Evolutionary conservation across 1,139 yeast genomes (phyloP).

Genomic region (Yamadazyma blattariae): DNA sequence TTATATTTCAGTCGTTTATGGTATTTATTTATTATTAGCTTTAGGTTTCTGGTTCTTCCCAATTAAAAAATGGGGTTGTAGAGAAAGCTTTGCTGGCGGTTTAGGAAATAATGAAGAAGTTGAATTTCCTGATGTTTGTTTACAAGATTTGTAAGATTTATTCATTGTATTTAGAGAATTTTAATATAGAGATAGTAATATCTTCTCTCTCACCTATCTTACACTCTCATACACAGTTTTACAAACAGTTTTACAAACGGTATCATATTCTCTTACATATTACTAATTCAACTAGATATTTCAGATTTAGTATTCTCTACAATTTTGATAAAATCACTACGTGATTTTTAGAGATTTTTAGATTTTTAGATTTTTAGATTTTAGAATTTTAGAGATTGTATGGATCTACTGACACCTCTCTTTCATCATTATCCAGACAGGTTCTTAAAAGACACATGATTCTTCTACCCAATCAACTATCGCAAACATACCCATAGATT

Average conservation of each 20-base stretch:
- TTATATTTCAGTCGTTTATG: slow-evolving; percentile 58
- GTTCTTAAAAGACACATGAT: slow-evolving; percentile 45
- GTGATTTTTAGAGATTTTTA: too few species aligned
- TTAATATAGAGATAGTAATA: too few species aligned
- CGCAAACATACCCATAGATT: slow-evolving; percentile 21
- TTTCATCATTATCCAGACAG: slow-evolving; percentile 50
- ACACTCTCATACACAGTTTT: too few species aligned
- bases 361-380: too few species aligned
- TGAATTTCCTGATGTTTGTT: slow-evolving; percentile 47
- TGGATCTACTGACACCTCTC: slow-evolving; percentile 57
- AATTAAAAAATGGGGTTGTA: slow-evolving; percentile 35
- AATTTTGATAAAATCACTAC: too few species aligned
- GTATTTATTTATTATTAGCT: slow-evolving; percentile 51
- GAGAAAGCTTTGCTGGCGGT: slow-evolving; percentile 46
- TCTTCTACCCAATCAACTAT: slow-evolving; percentile 49
- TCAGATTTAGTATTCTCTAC: too few species aligned
- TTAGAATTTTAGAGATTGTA: too few species aligned
- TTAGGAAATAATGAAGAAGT: slow-evolving; percentile 39
- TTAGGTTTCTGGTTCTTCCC: slow-evolving; percentile 59
- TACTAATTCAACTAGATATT: too few species aligned
- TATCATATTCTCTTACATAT: too few species aligned
- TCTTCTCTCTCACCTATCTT: too few species aligned
- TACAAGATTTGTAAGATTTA: slow-evolving; percentile 19
- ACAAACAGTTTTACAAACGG: too few species aligned
- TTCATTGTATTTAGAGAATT: too few species aligned